Conservation (phyloP, 306 rosid species). For the Acacia melanoxylon region DNA sequence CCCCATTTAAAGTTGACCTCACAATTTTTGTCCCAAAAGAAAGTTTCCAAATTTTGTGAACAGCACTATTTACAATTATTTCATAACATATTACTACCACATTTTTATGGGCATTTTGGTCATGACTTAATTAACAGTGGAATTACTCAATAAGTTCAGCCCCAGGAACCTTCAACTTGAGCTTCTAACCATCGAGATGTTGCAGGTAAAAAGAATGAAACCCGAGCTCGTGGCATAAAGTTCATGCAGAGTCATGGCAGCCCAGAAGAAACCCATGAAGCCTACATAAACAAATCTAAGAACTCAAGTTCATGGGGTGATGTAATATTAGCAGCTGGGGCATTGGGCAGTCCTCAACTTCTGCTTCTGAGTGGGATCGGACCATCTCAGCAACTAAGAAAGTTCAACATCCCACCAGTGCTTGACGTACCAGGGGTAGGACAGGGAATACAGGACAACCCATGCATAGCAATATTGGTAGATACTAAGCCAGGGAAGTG, state of each 20-base stretch:
- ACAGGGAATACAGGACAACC: conserved; percentile 74
- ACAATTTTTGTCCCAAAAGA: neutral
- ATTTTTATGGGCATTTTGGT: neutral
- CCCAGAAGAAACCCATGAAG: conserved; percentile 43
- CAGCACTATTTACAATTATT: neutral
- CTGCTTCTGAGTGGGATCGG: conserved; percentile 71
- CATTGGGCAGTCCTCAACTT: conserved; percentile 78
- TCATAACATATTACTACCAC: neutral
- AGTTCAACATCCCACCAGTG: conserved; percentile 45
- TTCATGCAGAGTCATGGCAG: conserved; percentile 60
- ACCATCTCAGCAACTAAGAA: conserved; percentile 52
- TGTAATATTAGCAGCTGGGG: conserved; percentile 73
- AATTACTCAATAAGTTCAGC: neutral
- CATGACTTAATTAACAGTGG: neutral
- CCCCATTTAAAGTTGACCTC: neutral
- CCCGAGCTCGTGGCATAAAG: conserved; percentile 55
- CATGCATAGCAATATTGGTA: conserved; percentile 54
- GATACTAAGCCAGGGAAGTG: conserved; percentile 53
- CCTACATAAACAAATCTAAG: conserved; percentile 45
- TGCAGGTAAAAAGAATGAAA: conserved; percentile 50
- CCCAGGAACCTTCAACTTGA: neutral
- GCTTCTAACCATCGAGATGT: neutral
- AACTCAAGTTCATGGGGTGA: conserved; percentile 57
- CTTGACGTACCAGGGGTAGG: conserved; percentile 55
- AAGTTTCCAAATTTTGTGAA: neutral